These are phyloP conservation scores for Raddia guianensis DNA, from an alignment of 176 grass and related monocot species.

Conservation along the genomic window DNA sequence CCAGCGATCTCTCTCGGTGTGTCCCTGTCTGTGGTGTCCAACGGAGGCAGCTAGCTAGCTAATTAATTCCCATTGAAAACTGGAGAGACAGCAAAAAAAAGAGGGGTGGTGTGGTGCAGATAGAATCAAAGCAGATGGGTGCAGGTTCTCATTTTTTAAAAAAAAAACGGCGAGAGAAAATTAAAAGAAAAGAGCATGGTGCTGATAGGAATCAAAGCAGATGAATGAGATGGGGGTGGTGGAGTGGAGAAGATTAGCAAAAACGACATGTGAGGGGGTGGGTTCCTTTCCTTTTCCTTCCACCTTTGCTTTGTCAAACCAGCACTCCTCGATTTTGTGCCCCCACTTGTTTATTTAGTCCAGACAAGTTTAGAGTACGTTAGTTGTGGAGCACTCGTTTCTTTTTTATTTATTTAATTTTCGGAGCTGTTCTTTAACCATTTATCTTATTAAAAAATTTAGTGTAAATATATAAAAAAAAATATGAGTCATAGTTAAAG, in stretches of 20 bases:
- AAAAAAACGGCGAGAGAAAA: too few species aligned
- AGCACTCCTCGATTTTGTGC: not conserved
- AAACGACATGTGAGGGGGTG: not conserved
- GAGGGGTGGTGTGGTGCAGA: not conserved
- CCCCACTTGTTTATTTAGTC: too few species aligned
- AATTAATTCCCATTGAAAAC: too few species aligned
- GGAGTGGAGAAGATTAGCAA: conserved; percentile 16
- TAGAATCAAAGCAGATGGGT: conserved; percentile 7
- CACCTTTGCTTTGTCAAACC: not conserved
- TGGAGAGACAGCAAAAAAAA: not conserved
- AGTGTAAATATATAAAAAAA: too few species aligned
- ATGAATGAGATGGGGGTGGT: not conserved
- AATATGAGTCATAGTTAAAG: too few species aligned
- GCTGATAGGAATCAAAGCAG: conserved; percentile 14
- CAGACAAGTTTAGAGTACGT: too few species aligned
- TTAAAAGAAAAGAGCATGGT: not conserved
- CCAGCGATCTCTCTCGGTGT: not conserved
- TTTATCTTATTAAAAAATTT: too few species aligned
- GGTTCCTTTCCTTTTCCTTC: not conserved
- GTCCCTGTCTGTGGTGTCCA: not conserved
- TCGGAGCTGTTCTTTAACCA: too few species aligned
- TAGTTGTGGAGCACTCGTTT: too few species aligned
- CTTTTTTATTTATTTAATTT: too few species aligned
- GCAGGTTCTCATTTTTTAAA: too few species aligned
- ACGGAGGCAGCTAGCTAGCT: not conserved